Evolutionary conservation across 305 asterid species (phyloP).

Genomic region (Rubia peregrina): DNA sequence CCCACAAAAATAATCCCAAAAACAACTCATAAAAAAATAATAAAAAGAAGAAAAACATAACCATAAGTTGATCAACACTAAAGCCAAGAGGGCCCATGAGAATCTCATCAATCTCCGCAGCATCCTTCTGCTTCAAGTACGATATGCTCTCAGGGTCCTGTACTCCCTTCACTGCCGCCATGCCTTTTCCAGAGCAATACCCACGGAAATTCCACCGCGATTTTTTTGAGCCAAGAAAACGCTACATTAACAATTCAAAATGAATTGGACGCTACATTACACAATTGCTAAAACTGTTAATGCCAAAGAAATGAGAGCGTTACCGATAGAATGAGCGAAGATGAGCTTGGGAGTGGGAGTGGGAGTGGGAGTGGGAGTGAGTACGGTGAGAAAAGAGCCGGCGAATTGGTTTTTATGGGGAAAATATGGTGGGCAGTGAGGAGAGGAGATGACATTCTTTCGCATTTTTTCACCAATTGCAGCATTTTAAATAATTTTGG

Average conservation of each 20-base stretch:
- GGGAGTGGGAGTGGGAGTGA: neutral
- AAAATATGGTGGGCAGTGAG: neutral
- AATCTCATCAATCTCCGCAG: conserved; percentile 75
- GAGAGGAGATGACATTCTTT: conserved; percentile 12
- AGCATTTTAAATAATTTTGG: conserved; percentile 2
- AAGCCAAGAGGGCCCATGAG: conserved; percentile 95
- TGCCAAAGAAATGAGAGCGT: neutral
- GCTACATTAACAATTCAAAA: conserved; percentile 24
- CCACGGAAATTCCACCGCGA: conserved; percentile 27
- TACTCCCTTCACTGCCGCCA: conserved; percentile 51
- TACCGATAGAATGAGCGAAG: neutral
- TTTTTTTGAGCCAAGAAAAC: conserved; percentile 23
- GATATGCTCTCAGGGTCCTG: conserved; percentile 49
- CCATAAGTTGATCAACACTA: conserved; percentile 97
- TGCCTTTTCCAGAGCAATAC: conserved; percentile 34
- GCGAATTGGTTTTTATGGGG: neutral
- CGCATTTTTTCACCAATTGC: neutral
- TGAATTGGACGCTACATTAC: conserved; percentile 14
- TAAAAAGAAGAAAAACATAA: conserved; percentile 13
- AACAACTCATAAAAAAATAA: neutral
- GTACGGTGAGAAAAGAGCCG: neutral
- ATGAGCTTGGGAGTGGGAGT: neutral
- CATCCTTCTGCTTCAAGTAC: conserved; percentile 66
- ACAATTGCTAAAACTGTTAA: neutral
- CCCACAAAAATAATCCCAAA: neutral